These are phyloP conservation scores for Panicum hallii DNA, from an alignment of 202 grass and related monocot species.

Conservation along the genomic window DNA sequence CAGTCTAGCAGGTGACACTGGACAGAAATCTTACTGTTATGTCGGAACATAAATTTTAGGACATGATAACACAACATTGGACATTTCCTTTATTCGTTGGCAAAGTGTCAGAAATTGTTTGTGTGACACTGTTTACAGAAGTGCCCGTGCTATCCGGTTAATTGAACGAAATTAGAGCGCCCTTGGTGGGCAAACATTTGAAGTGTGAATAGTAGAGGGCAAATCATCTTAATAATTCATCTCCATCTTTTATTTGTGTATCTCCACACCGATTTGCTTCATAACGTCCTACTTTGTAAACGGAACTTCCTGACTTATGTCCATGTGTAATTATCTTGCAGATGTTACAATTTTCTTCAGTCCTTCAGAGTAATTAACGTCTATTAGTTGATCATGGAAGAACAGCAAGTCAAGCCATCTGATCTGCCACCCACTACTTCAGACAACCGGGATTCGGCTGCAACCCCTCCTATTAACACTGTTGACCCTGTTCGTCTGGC, in stretches of 20 bases:
- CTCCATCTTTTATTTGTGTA: neutral
- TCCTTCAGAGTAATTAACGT: slow-evolving; percentile 40
- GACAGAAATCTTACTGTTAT: neutral
- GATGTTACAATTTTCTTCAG: slow-evolving; percentile 30
- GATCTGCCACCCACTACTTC: slow-evolving; percentile 23
- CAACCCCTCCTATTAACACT: slow-evolving; percentile 43
- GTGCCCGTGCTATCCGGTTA: neutral
- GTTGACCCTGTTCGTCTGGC: slow-evolving; percentile 34
- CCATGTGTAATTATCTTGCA: slow-evolving; percentile 52
- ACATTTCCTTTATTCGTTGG: neutral
- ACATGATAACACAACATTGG: neutral
- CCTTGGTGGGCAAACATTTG: neutral
- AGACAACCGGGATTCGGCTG: slow-evolving; percentile 48
- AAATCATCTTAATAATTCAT: neutral
- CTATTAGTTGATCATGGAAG: slow-evolving; percentile 52
- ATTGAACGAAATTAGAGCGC: neutral
- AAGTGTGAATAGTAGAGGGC: neutral
- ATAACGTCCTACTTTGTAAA: neutral
- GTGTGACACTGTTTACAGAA: neutral
- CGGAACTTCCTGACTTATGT: slow-evolving; percentile 28
- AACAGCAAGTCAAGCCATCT: slow-evolving; percentile 55
- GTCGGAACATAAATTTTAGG: neutral
- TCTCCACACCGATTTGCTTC: neutral
- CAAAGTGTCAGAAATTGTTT: neutral
- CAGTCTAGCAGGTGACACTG: neutral